phyloP scores from a whole-genome alignment of 257 asterid genomes.

The Lithospermum erythrorhizon region DNA sequence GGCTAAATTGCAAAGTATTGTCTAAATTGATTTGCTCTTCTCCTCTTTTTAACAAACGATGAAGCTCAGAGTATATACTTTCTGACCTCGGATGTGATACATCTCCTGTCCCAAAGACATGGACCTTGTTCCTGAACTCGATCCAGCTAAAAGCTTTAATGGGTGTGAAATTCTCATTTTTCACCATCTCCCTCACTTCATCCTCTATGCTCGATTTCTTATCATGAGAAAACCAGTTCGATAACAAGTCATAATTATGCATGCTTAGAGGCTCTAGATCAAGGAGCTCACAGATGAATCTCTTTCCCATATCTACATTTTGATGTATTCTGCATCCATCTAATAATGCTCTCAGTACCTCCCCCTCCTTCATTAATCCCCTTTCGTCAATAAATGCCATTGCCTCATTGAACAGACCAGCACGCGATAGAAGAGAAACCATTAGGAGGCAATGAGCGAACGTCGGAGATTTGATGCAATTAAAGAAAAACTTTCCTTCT shows the following conservation, averaged over 20 bases:
- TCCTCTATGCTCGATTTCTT: constrained; percentile 14
- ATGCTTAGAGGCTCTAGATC: constrained; percentile 20
- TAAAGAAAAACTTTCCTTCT: constrained; percentile 17
- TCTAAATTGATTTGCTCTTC: constrained; percentile 8
- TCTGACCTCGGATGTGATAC: constrained; percentile 17
- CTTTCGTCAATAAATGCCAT: constrained; percentile 12
- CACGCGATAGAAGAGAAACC: constrained; percentile 24
- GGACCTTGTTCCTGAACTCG: constrained; percentile 23
- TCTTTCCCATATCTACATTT: constrained; percentile 7
- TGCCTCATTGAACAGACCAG: constrained; percentile 18
- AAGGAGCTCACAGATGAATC: constrained; percentile 14
- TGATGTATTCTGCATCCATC: constrained; percentile 22
- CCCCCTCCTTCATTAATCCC: constrained; percentile 9
- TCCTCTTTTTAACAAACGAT: constrained; percentile 9
- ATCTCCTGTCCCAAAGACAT: constrained; percentile 23
- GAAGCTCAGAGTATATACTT: constrained; percentile 8
- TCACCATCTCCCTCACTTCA: constrained; percentile 11
- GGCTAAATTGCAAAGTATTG: constrained; percentile 8
- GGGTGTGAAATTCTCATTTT: constrained; percentile 13
- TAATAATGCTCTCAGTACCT: constrained; percentile 25
- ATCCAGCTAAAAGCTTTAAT: constrained; percentile 24
- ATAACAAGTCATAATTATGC: constrained; percentile 15
- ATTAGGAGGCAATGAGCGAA: constrained; percentile 19
- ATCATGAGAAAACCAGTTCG: constrained; percentile 19
- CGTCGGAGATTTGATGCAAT: constrained; percentile 17